Evolutionary conservation across 768 basidiomycete genomes (phyloP).

Genomic region (Chiua virens): DNA sequence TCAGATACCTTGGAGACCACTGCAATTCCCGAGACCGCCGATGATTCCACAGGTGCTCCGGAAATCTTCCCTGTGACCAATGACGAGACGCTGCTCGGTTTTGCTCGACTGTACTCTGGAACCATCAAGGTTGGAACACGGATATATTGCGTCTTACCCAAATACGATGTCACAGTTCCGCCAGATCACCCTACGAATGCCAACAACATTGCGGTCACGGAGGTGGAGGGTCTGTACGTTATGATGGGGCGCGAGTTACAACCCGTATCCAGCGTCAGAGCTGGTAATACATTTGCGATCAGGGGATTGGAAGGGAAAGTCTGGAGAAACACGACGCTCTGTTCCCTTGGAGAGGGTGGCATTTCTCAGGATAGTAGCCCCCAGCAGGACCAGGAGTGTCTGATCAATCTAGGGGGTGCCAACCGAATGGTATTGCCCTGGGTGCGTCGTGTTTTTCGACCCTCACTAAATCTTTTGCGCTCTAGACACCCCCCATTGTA

Average conservation of each 20-base stretch:
- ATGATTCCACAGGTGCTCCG: background rate
- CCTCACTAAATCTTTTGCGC: conserved; percentile 2
- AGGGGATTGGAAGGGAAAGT: conserved; percentile 88
- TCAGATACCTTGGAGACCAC: conserved; percentile 22
- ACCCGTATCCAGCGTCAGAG: conserved; percentile 74
- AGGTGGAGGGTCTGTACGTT: conserved; percentile 79
- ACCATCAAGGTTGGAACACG: conserved; percentile 62
- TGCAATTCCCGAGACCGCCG: conserved; percentile 2
- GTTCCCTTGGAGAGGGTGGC: conserved; percentile 56
- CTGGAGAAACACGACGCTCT: conserved; percentile 87
- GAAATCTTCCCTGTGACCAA: conserved; percentile 1
- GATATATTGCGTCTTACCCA: conserved; percentile 81
- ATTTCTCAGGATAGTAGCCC: conserved; percentile 34
- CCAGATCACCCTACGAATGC: conserved; percentile 69
- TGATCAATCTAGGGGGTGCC: conserved; percentile 82
- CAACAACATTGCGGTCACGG: conserved; percentile 57
- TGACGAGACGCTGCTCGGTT: conserved; percentile 80
- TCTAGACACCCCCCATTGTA: conserved; percentile 84
- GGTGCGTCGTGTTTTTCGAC: background rate
- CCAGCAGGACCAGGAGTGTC: conserved; percentile 43
- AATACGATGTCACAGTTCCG: conserved; percentile 66
- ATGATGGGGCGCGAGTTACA: conserved; percentile 99
- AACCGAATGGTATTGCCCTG: conserved; percentile 51
- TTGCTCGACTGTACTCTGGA: conserved; percentile 92
- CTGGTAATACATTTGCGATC: conserved; percentile 95